A percentile compares a stretch with the other conserved stretches of the same genome.
These are phyloP conservation scores for Podospora pseudopauciseta DNA, from an alignment of 495 filamentous ascomycete genomes.

Conservation along the genomic window DNA sequence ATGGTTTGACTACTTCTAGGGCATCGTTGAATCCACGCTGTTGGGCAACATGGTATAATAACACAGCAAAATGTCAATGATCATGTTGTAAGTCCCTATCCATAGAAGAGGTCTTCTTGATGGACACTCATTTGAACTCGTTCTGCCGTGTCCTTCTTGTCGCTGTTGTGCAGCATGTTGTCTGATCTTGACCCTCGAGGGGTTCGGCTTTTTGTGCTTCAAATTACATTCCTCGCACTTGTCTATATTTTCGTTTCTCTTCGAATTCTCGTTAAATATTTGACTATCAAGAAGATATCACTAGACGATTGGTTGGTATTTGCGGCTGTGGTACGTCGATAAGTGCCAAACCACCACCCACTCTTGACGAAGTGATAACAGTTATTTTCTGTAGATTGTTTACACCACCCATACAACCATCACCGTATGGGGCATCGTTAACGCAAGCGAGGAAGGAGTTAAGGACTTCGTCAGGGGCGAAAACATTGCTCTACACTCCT, in stretches of 20 bases:
- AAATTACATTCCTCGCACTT: constrained; percentile 26
- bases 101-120: neutral
- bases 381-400: constrained; percentile 11
- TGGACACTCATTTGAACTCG: neutral
- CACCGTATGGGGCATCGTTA: constrained; percentile 21
- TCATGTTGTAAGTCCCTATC: neutral
- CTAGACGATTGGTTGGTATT: constrained; percentile 33
- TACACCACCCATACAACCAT: constrained; percentile 22
- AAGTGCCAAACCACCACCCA: neutral
- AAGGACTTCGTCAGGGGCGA: constrained; percentile 7
- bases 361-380: neutral
- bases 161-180: neutral
- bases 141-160: neutral
- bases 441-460: constrained; percentile 2
- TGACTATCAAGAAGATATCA: constrained; percentile 20
- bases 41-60: neutral
- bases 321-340: constrained; percentile 24
- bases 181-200: constrained; percentile 24
- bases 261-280: constrained; percentile 24
- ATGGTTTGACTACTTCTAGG: neutral
- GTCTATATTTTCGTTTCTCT: constrained; percentile 24
- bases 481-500: constrained; percentile 22
- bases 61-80: neutral
- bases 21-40: neutral
- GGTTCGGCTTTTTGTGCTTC: constrained; percentile 24